Evolutionary conservation across 495 filamentous ascomycete genomes (phyloP).

Genomic region (Lichenothelia convexa): DNA sequence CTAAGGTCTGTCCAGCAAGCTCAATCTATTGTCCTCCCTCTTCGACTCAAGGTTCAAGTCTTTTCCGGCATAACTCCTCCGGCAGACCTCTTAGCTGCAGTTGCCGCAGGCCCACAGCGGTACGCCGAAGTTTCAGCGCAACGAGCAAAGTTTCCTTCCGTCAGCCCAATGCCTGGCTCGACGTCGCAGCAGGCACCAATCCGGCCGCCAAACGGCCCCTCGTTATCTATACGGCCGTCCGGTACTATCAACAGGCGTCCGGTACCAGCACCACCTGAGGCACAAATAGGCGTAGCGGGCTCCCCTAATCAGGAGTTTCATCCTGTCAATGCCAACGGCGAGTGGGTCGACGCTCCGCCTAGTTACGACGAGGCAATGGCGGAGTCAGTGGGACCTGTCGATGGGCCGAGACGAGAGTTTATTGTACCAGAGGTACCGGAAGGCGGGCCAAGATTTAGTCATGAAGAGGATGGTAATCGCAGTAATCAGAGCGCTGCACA

Average conservation of each 20-base stretch:
- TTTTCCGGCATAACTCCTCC: slow-evolving; percentile 87
- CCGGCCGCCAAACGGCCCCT: slow-evolving; percentile 1
- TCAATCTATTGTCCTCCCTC: slow-evolving; percentile 53
- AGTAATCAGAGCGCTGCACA: no score
- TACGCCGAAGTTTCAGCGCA: slow-evolving; percentile 11
- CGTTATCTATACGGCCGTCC: background rate
- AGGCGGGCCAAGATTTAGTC: slow-evolving; percentile 11
- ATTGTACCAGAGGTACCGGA: slow-evolving; percentile 30
- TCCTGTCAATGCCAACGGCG: slow-evolving; percentile 7
- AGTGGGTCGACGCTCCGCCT: slow-evolving; percentile 23
- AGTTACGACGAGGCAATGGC: slow-evolving; percentile 61
- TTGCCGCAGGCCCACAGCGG: slow-evolving; percentile 22
- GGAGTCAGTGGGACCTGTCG: slow-evolving; percentile 46
- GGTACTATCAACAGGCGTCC: slow-evolving; percentile 6
- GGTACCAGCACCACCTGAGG: no score
- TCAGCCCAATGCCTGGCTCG: slow-evolving; percentile 11
- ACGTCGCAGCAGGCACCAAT: slow-evolving; percentile 4
- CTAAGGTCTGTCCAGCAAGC: no score
- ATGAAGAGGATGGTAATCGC: no score
- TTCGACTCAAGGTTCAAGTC: slow-evolving; percentile 61
- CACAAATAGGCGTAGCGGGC: no score
- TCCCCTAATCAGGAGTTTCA: no score
- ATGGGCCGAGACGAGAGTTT: slow-evolving; percentile 46
- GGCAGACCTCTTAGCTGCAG: slow-evolving; percentile 49
- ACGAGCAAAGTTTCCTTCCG: slow-evolving; percentile 13